Evolutionary conservation across 2,329 filamentous ascomycete genomes (phyloP).

Genomic region (Aspergillus persii): DNA sequence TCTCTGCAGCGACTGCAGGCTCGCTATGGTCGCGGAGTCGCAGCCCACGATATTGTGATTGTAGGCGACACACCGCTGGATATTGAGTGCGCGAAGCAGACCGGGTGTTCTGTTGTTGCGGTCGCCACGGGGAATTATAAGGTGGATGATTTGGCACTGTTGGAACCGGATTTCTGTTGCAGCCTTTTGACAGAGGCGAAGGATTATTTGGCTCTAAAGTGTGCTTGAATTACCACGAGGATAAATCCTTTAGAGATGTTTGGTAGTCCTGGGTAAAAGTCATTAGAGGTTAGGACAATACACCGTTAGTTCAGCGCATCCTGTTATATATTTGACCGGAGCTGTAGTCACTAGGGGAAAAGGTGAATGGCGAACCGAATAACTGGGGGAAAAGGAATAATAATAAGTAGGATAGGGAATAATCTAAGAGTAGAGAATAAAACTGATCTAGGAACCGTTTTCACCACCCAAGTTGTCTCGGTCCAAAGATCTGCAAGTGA

Average conservation of each 20-base stretch:
- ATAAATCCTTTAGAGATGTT: not conserved
- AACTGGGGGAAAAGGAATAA: not conserved
- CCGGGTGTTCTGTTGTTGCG: constrained; percentile 14
- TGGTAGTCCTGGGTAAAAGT: not conserved
- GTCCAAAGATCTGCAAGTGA: constrained; percentile 18
- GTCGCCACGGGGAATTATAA: constrained; percentile 15
- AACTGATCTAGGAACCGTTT: not conserved
- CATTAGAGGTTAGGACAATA: no score
- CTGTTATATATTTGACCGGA: not conserved
- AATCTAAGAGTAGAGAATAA: not conserved
- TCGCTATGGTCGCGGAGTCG: constrained; percentile 1
- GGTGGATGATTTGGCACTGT: constrained; percentile 10
- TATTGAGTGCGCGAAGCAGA: constrained; percentile 14
- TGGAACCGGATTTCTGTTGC: constrained; percentile 1
- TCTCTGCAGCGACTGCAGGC: constrained; percentile 7
- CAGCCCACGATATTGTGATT: constrained; percentile 9
- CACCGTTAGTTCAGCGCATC: not conserved
- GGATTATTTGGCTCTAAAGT: constrained; percentile 2
- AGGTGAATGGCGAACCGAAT: no score
- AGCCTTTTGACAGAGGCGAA: not conserved
- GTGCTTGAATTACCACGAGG: not conserved
- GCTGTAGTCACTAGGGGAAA: no score
- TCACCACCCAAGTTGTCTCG: not conserved
- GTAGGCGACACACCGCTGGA: constrained; percentile 14
- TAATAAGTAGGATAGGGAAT: not conserved